Evolutionary conservation across 345 rosid species (phyloP).

Genomic region (Erysimum cheiranthoides): DNA sequence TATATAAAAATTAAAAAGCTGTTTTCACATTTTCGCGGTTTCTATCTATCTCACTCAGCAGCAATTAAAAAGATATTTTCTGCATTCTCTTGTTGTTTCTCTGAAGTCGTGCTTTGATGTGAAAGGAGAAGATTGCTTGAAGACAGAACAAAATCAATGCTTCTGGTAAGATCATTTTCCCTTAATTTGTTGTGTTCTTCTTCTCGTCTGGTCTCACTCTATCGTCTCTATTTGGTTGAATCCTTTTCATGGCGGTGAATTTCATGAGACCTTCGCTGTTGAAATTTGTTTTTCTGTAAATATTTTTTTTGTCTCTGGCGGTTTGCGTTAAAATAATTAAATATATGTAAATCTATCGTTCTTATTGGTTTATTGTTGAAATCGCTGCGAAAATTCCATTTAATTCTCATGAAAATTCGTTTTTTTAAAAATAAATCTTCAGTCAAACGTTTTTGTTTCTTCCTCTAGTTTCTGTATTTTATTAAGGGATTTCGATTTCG

Average conservation of each 20-base stretch:
- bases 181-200: constrained; percentile 31
- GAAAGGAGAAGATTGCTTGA: constrained; percentile 42
- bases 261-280: constrained; percentile 41
- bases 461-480: constrained; percentile 1
- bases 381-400: constrained; percentile 26
- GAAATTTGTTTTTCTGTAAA: not conserved
- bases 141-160: constrained; percentile 33
- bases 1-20: not conserved
- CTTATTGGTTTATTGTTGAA: constrained; percentile 25
- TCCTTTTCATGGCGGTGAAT: constrained; percentile 46
- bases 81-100: constrained; percentile 9
- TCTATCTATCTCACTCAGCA: not conserved
- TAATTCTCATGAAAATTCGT: constrained; percentile 10
- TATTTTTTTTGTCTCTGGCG: constrained; percentile 19
- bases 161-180: constrained; percentile 28
- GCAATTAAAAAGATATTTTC: not conserved
- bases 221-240: constrained; percentile 1
- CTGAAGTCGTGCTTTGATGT: constrained; percentile 40
- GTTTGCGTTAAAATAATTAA: constrained; percentile 18
- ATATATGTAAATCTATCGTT: constrained; percentile 11
- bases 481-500: constrained; percentile 11
- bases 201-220: constrained; percentile 41
- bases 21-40: constrained; percentile 17
- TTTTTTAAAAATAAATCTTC: not conserved
- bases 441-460: not conserved